Percentiles rank a stretch among this genome's conserved stretches.
Evolutionary conservation across 176 grass and related monocot genomes (phyloP).

Genomic region (Triticum aestivum): DNA sequence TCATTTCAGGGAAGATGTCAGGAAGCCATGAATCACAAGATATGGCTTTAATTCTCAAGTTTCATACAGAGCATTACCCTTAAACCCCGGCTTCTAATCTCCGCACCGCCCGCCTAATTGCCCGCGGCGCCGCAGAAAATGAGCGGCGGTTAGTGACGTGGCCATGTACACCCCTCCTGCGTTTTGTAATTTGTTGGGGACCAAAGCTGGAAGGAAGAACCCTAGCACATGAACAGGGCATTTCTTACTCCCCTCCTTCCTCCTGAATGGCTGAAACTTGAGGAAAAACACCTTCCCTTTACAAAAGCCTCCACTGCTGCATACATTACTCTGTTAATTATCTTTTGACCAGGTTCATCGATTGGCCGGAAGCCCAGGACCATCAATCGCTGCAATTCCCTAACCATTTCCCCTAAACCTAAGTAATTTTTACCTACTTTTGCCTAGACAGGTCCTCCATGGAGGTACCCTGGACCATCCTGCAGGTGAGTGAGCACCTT

Average conservation of each 20-base stretch:
- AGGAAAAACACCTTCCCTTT: neutral
- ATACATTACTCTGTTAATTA: neutral
- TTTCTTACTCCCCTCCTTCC: conserved; percentile 25
- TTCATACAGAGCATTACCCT: neutral
- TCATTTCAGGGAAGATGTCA: neutral
- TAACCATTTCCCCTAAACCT: neutral
- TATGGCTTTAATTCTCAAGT: neutral
- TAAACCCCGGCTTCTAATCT: neutral
- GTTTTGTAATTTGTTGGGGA: conserved; percentile 33
- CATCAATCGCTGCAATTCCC: neutral
- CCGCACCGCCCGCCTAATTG: neutral
- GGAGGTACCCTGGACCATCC: conserved; percentile 17
- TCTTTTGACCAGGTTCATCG: conserved; percentile 26
- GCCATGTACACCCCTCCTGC: conserved; percentile 16
- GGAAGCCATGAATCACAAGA: neutral
- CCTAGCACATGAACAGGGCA: conserved; percentile 8
- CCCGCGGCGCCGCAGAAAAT: conserved; percentile 30
- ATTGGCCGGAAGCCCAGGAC: conserved; percentile 26
- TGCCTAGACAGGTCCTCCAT: conserved; percentile 26
- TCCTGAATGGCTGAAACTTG: conserved; percentile 28
- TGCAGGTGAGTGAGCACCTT: neutral
- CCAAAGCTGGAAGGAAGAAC: conserved; percentile 14
- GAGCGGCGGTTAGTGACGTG: conserved; percentile 15
- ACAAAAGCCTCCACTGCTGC: neutral
- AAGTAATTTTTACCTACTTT: neutral